A percentile compares a stretch with the other conserved stretches of the same genome.
phyloP scores from a whole-genome alignment of 1,284 basidiomycete genomes.

The Ganoderma boninense region DNA sequence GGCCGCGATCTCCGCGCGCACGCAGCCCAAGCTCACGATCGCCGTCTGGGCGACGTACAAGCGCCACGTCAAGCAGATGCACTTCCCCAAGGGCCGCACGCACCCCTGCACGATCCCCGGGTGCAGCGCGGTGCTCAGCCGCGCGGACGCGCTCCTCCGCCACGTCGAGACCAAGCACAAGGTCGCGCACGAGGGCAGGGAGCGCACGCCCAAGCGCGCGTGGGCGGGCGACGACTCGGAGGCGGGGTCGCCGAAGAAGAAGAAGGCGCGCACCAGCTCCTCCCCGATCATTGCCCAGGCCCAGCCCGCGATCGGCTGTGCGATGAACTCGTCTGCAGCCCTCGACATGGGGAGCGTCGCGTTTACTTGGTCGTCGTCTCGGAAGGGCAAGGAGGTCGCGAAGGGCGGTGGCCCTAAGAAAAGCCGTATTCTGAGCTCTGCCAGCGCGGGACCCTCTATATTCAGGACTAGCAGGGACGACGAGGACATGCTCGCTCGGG shows the following conservation, averaged over 20 bases:
- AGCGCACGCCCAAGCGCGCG: not conserved
- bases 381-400: conserved; percentile 2
- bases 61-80: conserved; percentile 4
- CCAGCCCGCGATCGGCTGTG: not conserved
- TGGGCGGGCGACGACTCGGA: not conserved
- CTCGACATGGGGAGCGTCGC: not conserved
- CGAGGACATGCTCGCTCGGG: not conserved
- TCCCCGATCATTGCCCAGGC: not conserved
- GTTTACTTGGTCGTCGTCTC: not conserved
- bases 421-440: not conserved
- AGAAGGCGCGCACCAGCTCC: not conserved
- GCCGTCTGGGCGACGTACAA: conserved; percentile 8
- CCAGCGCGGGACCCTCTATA: not conserved
- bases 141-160: not conserved
- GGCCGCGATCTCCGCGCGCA: not conserved
- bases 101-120: not conserved
- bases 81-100: conserved; percentile 3
- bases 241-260: not conserved
- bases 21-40: not conserved
- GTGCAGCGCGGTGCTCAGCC: not conserved
- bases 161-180: conserved; percentile 1
- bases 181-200: not conserved
- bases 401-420: not conserved
- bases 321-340: not conserved
- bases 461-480: not conserved